These are phyloP conservation scores for Trypanosoma congolense DNA, from an alignment of 208 protist genomes.

Conservation along the genomic window DNA sequence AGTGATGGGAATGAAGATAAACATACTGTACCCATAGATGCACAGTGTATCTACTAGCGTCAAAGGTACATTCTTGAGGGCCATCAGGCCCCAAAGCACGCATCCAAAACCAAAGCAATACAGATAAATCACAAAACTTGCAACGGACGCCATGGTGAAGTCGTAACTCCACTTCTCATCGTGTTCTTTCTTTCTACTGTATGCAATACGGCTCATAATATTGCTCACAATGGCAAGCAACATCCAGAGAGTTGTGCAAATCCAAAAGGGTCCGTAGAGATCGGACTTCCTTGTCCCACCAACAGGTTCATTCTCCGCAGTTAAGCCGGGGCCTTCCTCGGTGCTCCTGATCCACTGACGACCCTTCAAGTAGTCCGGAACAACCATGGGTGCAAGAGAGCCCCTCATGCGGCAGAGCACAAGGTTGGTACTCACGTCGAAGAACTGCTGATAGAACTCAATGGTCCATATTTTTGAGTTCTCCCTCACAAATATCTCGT, in stretches of 20 bases:
- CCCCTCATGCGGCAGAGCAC: conserved; percentile 73
- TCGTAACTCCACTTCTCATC: conserved; percentile 62
- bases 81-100: conserved; percentile 79
- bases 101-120: conserved; percentile 81
- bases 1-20: conserved; percentile 68
- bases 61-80: conserved; percentile 73
- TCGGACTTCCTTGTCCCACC: conserved; percentile 57
- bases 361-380: conserved; percentile 76
- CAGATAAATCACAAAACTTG: conserved; percentile 73
- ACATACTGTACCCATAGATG: conserved; percentile 90
- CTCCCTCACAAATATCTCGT: not conserved
- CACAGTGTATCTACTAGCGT: conserved; percentile 70
- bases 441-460: conserved; percentile 88
- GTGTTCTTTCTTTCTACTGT: conserved; percentile 23
- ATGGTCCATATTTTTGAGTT: conserved; percentile 77
- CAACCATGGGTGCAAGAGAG: conserved; percentile 56
- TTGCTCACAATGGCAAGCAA: conserved; percentile 78
- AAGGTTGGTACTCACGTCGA: conserved; percentile 83
- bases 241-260: conserved; percentile 90
- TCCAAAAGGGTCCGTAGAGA: conserved; percentile 90
- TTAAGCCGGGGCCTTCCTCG: conserved; percentile 12
- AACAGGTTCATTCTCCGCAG: conserved; percentile 42
- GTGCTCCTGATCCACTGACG: conserved; percentile 60
- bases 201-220: conserved; percentile 63
- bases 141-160: conserved; percentile 68